Base-by-base conservation (phyloP, 805 yeast genomes). In the Sungouiozyma intestinalis region DNA sequence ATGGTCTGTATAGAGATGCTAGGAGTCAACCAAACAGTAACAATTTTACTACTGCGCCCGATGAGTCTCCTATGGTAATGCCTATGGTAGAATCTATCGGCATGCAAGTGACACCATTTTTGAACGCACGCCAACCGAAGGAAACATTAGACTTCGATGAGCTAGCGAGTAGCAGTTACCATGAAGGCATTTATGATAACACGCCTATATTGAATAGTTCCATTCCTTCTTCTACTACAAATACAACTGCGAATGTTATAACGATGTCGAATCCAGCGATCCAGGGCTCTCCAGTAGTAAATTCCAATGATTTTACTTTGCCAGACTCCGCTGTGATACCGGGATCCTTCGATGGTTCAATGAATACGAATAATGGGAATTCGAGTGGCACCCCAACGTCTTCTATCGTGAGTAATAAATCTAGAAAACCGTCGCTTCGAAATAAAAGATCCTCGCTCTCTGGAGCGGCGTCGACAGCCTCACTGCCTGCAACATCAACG, bases 221-320 rank as follows among this genome's bases (percentile, higher is more conserved):
- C 14, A 24, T 16, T 14, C 21, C 35, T 4, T 9, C 27, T 8
- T 33, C 19, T n/a, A n/a, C n/a, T n/a, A n/a, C n/a, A n/a, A n/a
- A n/a, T n/a, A 16, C 2, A 24, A 24, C 29, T 24, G 9, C 6
- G 9, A 24, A 24, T 6, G 29, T 7, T 24, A 24, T 11, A 7
- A 7, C 11, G 11, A 24, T 35, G 38, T 14, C 38, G 17, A 20
- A 16, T 20, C 17, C 38, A 13, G 38, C 17, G 9, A 20, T 35
- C 14, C 17, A n/a, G n/a, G n/a, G 20, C n/a, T 17, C 38, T 8
- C 17, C 27, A 14, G 17, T 13, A 6, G 18, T 34, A 3, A 20
- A 24, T 36, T 8, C 14, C 11, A 33, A 33, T 11, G 52, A 50
- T 33, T 50, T 49, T 46, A 52, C 39, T 20, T 38, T 44, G 36